Evolutionary conservation across 345 rosid genomes (phyloP).

Genomic region (Noccaea caerulescens): DNA sequence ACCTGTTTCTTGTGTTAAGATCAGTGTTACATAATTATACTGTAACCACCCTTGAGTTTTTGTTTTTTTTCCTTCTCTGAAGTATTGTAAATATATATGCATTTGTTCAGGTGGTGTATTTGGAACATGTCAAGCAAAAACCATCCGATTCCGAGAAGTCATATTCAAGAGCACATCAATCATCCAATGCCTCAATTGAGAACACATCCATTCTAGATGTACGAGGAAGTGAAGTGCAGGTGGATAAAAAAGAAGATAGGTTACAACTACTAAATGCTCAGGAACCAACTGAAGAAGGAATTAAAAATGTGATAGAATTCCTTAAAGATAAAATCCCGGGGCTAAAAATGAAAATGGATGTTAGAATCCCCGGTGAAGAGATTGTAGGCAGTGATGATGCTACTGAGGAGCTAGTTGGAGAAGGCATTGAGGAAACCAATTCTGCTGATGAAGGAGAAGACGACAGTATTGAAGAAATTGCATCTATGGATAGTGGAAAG

Average conservation of each 20-base stretch:
- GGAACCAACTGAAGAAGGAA: constrained; percentile 89
- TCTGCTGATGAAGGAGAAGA: constrained; percentile 64
- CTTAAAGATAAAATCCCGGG: constrained; percentile 96
- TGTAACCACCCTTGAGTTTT: constrained; percentile 7
- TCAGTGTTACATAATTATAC: constrained; percentile 5
- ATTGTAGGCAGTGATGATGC: constrained; percentile 59
- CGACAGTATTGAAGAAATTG: constrained; percentile 63
- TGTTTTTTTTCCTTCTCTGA: background rate
- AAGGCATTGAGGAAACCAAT: constrained; percentile 52
- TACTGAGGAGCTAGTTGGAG: constrained; percentile 66
- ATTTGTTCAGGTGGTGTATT: constrained; percentile 69
- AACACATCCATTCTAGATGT: constrained; percentile 56
- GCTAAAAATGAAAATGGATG: constrained; percentile 77
- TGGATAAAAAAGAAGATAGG: constrained; percentile 62
- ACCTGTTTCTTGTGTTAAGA: background rate
- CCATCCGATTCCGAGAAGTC: constrained; percentile 48
- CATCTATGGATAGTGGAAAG: constrained; percentile 53
- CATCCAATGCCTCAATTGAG: constrained; percentile 53
- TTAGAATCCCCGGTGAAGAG: constrained; percentile 58
- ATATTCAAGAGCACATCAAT: constrained; percentile 53
- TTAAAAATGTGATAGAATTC: constrained; percentile 86
- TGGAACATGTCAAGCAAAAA: constrained; percentile 66
- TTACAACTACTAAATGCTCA: constrained; percentile 58
- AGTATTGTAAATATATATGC: constrained; percentile 4
- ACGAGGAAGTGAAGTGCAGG: constrained; percentile 64